phyloP scores from a whole-genome alignment of 164 flowering plant species.

The Magnolia kwangsiensis region DNA sequence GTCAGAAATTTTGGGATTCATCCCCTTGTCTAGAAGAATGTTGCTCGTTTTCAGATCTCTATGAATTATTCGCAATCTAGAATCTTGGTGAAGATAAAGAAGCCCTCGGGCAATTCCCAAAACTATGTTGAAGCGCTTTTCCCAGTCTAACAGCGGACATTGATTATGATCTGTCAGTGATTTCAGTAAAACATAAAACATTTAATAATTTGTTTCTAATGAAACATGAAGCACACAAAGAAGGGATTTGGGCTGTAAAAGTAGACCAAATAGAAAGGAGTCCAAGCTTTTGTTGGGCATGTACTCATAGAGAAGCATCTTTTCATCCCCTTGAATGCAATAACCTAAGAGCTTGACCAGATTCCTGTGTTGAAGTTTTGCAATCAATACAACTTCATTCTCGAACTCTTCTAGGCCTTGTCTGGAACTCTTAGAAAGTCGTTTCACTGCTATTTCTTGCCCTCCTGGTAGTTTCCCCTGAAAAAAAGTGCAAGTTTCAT shows the following conservation, averaged over 20 bases:
- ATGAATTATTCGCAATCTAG: constrained; percentile 46
- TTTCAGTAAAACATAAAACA: neutral
- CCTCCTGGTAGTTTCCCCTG: constrained; percentile 8
- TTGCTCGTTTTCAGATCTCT: constrained; percentile 62
- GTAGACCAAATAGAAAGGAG: constrained; percentile 25
- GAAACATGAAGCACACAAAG: neutral
- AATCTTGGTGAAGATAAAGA: constrained; percentile 61
- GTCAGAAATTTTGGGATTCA: constrained; percentile 49
- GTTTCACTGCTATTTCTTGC: constrained; percentile 37
- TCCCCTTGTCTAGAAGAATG: constrained; percentile 39
- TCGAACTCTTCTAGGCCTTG: constrained; percentile 39
- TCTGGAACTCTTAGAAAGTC: constrained; percentile 31
- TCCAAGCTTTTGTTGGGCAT: constrained; percentile 37
- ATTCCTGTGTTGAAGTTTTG: constrained; percentile 44
- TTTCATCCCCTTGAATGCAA: constrained; percentile 32
- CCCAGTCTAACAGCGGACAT: constrained; percentile 19
- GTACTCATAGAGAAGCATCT: constrained; percentile 38
- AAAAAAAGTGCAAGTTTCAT: too few relatives aligned
- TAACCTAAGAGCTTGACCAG: constrained; percentile 38
- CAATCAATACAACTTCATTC: constrained; percentile 32
- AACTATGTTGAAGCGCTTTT: constrained; percentile 23
- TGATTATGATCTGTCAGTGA: constrained; percentile 10
- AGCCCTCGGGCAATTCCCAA: constrained; percentile 53
- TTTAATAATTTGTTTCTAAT: too few relatives aligned
- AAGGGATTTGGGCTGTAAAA: neutral